Percentiles rank a stretch among this genome's conserved stretches.
These are phyloP conservation scores for Penicillium chermesinum DNA, from an alignment of 495 filamentous ascomycete genomes.

Conservation along the genomic window DNA sequence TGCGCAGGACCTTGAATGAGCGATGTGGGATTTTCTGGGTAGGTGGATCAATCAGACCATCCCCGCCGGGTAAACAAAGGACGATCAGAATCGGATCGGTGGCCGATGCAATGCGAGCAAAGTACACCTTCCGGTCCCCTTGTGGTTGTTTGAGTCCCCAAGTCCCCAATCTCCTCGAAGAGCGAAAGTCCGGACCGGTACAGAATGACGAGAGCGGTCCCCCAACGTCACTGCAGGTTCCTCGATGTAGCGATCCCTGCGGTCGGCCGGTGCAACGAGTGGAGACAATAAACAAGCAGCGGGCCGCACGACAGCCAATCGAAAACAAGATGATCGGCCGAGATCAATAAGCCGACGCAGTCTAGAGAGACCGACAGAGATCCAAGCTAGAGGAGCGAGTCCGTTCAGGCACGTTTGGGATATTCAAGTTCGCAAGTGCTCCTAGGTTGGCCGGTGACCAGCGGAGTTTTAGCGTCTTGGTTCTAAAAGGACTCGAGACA, in stretches of 20 bases:
- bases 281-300: constrained; percentile 28
- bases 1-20: neutral
- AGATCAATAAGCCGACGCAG: too few relatives aligned
- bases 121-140: too few relatives aligned
- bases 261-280: constrained; percentile 31
- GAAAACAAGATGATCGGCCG: constrained; percentile 5
- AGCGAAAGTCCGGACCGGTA: neutral
- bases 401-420: neutral
- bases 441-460: too few relatives aligned
- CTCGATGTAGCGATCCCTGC: constrained; percentile 6
- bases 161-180: too few relatives aligned
- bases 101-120: neutral
- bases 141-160: too few relatives aligned
- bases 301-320: constrained; percentile 3
- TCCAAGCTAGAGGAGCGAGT: neutral
- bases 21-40: neutral
- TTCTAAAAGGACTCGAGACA: too few relatives aligned
- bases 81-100: neutral
- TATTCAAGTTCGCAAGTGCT: neutral
- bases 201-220: neutral
- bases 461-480: too few relatives aligned
- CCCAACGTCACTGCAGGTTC: constrained; percentile 2
- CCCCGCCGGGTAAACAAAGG: neutral
- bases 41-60: neutral
- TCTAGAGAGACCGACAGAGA: too few relatives aligned